A percentile compares a stretch with the other conserved stretches of the same genome.
phyloP scores from a whole-genome alignment of 495 filamentous ascomycete genomes.

The Amniculicola lignicola region DNA sequence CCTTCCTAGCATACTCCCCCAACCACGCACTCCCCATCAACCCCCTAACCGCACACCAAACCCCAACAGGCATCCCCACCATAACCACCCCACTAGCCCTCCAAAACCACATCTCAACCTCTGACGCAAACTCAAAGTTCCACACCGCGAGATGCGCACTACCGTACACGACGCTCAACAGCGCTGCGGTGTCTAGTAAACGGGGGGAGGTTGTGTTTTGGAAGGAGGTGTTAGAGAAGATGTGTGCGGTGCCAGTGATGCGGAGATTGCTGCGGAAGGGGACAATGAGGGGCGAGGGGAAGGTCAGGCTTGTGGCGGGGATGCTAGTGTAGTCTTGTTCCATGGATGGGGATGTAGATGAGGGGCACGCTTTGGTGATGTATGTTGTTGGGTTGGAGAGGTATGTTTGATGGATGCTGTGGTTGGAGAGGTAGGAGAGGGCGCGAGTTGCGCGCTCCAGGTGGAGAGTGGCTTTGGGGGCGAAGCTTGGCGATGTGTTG shows the following conservation, averaged over 20 bases:
- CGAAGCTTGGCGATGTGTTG: not conserved
- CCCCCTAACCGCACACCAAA: no score
- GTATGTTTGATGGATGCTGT: not conserved
- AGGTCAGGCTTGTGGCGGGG: not conserved
- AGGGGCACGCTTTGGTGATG: not conserved
- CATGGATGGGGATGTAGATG: not conserved
- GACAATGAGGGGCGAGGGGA: conserved; percentile 6
- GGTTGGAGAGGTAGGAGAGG: not conserved
- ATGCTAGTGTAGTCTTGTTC: not conserved
- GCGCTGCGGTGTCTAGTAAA: not conserved
- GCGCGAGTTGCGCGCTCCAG: conserved; percentile 4
- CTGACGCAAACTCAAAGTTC: no score
- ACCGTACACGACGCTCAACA: no score
- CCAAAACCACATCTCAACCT: no score
- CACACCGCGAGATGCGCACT: no score
- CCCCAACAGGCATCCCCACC: no score
- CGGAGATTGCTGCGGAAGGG: conserved; percentile 8
- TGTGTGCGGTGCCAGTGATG: not conserved
- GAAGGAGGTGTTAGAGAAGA: not conserved
- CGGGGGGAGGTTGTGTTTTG: not conserved
- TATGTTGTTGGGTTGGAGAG: no score
- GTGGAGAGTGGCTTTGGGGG: not conserved
- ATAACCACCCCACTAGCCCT: no score
- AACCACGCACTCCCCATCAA: no score
- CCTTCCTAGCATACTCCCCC: no score